Evolutionary conservation across 441 rosid species (phyloP), one percentile per base, ranked within the genome.

Genomic region (Codiaeum variegatum): DNA sequence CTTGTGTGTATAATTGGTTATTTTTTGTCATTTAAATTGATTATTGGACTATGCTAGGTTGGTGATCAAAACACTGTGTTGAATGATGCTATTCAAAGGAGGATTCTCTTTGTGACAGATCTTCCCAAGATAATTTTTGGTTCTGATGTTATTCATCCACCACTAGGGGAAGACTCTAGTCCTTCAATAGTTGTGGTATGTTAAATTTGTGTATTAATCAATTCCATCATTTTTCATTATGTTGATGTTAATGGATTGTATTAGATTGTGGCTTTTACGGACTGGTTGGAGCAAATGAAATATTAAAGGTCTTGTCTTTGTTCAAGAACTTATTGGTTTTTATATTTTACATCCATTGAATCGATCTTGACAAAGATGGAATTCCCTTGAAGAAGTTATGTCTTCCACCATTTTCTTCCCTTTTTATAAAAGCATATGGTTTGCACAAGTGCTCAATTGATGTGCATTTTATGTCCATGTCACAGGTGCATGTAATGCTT

Each of bases 401-500:
- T 67, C 59, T 40, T 75, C 38, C 44, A 28, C 76, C 32, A 70
- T 62, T 62, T 7, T 69, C 56, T 34, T 61, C 6, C 15, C 42
- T 36, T 8, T 38, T 34, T 70, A 18, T 73, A 59, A 19, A 70
- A 72, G 61, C 59, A 44, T 28, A 55, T 64, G 40, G 46, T 44
- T 59, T 26, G 56, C 31, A 31, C 69, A 63, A 64, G 34, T 71
- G 66, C 52, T 72, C 12, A 71, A 75, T 66, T 76, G 74, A 72
- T 54, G 26, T 71, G n/a, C 76, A 51, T 76, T 78, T 59, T 78
- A 46, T 78, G 70, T 72, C 56, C 91, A 96, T 98, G 84, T 96
- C 71, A 96, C 93, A 47, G 99, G 92, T 84, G 98, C 98, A 76
- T 96, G 98, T 75, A 96, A 92, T 80, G 85, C 92, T 76, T 96